Percentiles rank a stretch among this genome's conserved stretches.
Conservation (phyloP, 1,284 basidiomycete species). For the Cutaneotrichosporon arboriforme region DNA sequence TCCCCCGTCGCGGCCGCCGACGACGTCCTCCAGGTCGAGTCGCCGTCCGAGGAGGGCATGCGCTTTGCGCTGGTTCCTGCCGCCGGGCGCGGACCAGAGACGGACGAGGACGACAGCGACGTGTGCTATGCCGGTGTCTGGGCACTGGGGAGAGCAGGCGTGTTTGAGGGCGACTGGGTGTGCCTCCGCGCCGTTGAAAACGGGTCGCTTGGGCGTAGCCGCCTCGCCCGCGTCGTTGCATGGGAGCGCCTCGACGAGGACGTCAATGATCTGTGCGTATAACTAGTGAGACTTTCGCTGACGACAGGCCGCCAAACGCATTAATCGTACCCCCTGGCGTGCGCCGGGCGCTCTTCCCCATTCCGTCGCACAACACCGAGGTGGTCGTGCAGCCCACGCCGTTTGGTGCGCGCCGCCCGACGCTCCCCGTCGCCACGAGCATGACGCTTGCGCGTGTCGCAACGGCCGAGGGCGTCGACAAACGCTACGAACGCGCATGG, state of each 20-base stretch:
- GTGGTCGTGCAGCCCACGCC: conserved; percentile 43
- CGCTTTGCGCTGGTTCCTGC: conserved; percentile 6
- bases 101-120: conserved; percentile 14
- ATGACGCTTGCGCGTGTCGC: conserved; percentile 79
- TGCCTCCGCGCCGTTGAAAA: conserved; percentile 37
- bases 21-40: conserved; percentile 17
- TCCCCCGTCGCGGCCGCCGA: conserved; percentile 27
- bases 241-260: conserved; percentile 50
- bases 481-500: conserved; percentile 66
- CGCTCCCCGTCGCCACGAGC: conserved; percentile 64
- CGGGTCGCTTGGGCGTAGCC: conserved; percentile 15
- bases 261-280: conserved; percentile 22
- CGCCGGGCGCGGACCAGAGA: not conserved
- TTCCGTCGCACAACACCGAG: conserved; percentile 9
- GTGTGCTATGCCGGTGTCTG: conserved; percentile 44
- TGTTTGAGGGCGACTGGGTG: conserved; percentile 86
- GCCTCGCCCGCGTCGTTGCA: conserved; percentile 57
- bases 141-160: conserved; percentile 66
- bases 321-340: conserved; percentile 51
- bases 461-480: conserved; percentile 69
- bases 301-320: conserved; percentile 51
- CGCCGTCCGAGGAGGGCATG: conserved; percentile 15
- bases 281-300: conserved; percentile 12
- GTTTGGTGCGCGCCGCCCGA: conserved; percentile 51
- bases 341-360: conserved; percentile 30